Percentiles rank a stretch among this genome's conserved stretches.
These are phyloP conservation scores for Coemansia sp. DNA, from an alignment of 192 early-diverging fungal species.

Conservation along the genomic window DNA sequence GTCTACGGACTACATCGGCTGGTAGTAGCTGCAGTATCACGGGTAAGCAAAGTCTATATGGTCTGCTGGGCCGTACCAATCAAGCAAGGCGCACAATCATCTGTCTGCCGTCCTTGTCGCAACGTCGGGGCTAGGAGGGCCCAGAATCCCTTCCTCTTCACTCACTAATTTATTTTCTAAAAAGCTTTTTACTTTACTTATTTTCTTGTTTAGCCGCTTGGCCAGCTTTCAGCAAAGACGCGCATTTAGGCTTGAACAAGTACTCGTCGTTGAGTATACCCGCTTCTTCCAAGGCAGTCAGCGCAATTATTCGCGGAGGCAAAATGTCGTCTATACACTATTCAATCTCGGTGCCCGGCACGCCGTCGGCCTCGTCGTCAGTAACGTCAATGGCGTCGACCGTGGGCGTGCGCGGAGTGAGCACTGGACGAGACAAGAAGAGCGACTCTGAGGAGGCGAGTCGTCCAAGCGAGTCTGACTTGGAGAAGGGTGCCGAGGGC, in stretches of 20 bases:
- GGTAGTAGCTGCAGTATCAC: constrained; percentile 4
- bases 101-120: neutral
- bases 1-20: neutral
- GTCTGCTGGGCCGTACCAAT: neutral
- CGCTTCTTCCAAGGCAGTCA: neutral
- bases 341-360: constrained; percentile 36
- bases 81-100: neutral
- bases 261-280: constrained; percentile 9
- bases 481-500: constrained; percentile 22
- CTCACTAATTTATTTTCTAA: neutral
- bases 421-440: constrained; percentile 18
- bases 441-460: constrained; percentile 11
- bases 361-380: constrained; percentile 33
- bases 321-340: constrained; percentile 37
- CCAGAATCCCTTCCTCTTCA: neutral
- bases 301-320: constrained; percentile 4
- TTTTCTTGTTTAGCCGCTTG: neutral
- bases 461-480: constrained; percentile 11
- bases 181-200: neutral
- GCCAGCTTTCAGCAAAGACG: constrained; percentile 8
- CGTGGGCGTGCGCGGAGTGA: constrained; percentile 32
- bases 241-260: neutral
- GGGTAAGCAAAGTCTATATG: constrained; percentile 5
- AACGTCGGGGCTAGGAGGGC: neutral
- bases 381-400: constrained; percentile 39